Evolutionary conservation across 1,139 yeast species (phyloP).

Genomic region (Yamadazyma atlantica): DNA sequence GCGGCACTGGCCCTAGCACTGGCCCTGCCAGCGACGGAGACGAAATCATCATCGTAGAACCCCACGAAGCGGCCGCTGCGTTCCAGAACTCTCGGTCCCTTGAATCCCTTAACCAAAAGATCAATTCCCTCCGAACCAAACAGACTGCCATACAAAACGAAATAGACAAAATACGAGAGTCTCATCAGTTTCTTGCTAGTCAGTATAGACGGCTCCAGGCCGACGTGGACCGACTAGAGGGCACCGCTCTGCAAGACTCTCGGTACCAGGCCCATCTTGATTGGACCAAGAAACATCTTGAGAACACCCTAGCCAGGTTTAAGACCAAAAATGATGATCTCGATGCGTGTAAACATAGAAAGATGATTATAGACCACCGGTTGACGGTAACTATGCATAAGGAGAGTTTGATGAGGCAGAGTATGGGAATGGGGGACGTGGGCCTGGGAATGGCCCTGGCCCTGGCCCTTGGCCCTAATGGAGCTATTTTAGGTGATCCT

Average conservation of each 20-base stretch:
- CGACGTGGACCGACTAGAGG: neutral
- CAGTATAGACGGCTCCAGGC: neutral
- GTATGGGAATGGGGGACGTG: too few relatives aligned
- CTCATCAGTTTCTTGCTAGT: neutral
- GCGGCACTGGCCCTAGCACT: too few relatives aligned
- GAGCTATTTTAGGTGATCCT: too few relatives aligned
- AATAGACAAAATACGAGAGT: neutral
- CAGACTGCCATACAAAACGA: neutral
- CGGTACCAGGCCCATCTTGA: neutral
- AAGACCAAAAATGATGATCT: neutral
- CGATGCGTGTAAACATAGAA: neutral
- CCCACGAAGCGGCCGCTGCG: slow-evolving; percentile 26
- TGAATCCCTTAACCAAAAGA: neutral
- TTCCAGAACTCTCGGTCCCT: slow-evolving; percentile 11
- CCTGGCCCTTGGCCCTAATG: too few relatives aligned
- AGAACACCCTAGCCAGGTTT: neutral
- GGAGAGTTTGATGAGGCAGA: too few relatives aligned
- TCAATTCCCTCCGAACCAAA: neutral
- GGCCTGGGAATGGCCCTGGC: too few relatives aligned
- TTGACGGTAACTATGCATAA: neutral
- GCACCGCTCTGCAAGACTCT: neutral
- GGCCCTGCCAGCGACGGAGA: slow-evolving; percentile 11
- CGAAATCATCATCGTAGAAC: slow-evolving; percentile 26
- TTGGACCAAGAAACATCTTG: neutral
- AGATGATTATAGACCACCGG: neutral